Evolutionary conservation across 305 asterid genomes (phyloP), one percentile per base, ranked within the genome.

Genomic region (Caryopteris hybrid): DNA sequence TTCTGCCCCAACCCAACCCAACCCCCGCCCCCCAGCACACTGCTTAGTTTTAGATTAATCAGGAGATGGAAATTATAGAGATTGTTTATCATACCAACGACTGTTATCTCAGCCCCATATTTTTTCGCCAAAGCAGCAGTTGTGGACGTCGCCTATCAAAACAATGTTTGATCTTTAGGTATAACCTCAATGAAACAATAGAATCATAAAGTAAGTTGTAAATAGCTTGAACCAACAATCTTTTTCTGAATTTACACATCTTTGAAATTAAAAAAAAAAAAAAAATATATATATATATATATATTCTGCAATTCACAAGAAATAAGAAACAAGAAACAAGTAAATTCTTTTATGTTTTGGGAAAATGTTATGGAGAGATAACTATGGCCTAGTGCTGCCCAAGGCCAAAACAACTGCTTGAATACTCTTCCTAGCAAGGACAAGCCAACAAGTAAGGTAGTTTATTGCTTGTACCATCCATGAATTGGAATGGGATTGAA

Each of bases 61-160:
- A 39, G 52, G 11, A 14, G 20, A 50, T 25, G 36, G 55, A 20
- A 46, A 53, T 31, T 21, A 54, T 27, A 51, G 63, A 58, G 71
- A 62, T 43, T 18, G 31, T 16, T 1, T 46, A 52, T 53, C 79
- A 43, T 88, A 91, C 99, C 97, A 53, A 90, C 86, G 56, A 93
- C 99, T 23, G 97, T 90, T 71, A 93, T 90, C 66, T 93, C 97
- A 67, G 95, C 95, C 58, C 97, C 96, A 80, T 88, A 93, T 82
- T 88, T 93, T 84, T 93, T 93, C 29, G 95, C 99, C 87, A 93
- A 79, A 71, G 99, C 95, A 76, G 97, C 89, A 64, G 83, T 81
- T 10, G 99, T 90, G 27, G 94, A 84, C 45, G 95, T 83, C 27
- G 99, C 99, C 99, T 93, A 69, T 51, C 46, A 68, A 50, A 77